Evolutionary conservation across 2,329 filamentous ascomycete genomes (phyloP), one percentile per base, ranked within the genome.

Genomic region (Anthostomella pinea): DNA sequence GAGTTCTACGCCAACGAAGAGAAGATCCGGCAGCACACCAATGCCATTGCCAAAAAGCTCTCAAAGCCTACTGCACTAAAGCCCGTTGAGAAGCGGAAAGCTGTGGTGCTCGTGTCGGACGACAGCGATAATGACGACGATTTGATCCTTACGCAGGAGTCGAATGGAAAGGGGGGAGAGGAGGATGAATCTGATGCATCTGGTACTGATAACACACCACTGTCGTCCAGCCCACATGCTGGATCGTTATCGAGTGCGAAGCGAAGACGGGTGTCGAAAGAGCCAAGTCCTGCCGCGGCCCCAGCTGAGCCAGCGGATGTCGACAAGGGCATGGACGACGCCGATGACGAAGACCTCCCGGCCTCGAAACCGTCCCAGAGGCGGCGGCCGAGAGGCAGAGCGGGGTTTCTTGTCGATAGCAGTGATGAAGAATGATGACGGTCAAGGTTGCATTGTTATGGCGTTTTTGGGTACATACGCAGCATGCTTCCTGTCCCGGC

Each of bases 1-100:
- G 79, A 77, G 14, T 96, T 96, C 64, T 96, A 91, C 62, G 80
- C 75, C 3, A 73, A 77, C 11, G 90, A 96, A 63, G 80, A 83
- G 59, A 63, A 60, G 11, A 70, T 83, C 41, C 71, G 85, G 31
- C 72, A 78, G 46, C 74, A 74, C 30, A 66, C 69, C 14, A 66
- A 63, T 35, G 58, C 59, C 10, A 63, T 60, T 1, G 65, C 60
- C 2, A 36, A 50, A 32, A 48, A 43, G 41, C 34, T 13, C 19
- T 39, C 11, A 20, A 36, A 33, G 33, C 28, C 26, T 41, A 35
- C 38, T 4, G 33, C 37, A 16, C 21, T 35, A 14, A 45, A 54
- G 38, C 43, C 27, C 44, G 41, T 30, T 42, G 56, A 53, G 45
- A 65, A 60, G 53, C 59, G 59, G 35, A 64, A 58, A 39, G 54